phyloP scores from a whole-genome alignment of 805 yeast species.

The Isabelozyma gotoi region DNA sequence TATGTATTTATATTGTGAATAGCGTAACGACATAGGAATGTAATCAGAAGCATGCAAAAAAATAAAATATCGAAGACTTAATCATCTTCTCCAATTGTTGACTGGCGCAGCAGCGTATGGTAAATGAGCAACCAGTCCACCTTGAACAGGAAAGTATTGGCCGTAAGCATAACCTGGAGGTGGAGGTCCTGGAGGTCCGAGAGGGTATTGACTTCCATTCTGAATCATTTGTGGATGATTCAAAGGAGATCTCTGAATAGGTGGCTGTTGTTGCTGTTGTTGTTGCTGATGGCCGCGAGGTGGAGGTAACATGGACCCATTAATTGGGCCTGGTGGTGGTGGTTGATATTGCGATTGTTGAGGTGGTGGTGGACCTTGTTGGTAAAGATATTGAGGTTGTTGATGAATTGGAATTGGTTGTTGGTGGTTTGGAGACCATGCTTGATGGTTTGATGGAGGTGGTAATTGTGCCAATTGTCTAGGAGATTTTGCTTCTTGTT shows the following conservation, averaged over 20 bases:
- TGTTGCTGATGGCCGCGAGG: conserved; percentile 10
- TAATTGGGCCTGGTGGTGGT: not conserved
- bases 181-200: conserved; percentile 18
- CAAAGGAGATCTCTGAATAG: conserved; percentile 19
- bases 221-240: conserved; percentile 17
- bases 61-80: not conserved
- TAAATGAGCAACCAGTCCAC: conserved; percentile 21
- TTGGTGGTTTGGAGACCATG: conserved; percentile 21
- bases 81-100: conserved; percentile 25
- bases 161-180: conserved; percentile 40
- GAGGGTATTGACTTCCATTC: conserved; percentile 13
- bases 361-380: conserved; percentile 13
- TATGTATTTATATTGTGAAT: not conserved
- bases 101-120: conserved; percentile 17
- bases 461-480: conserved; percentile 22
- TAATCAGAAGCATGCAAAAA: not conserved
- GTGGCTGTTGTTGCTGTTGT: conserved; percentile 5
- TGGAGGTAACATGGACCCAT: conserved; percentile 1
- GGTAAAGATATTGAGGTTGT: conserved; percentile 19
- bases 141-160: conserved; percentile 35
- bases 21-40: not conserved
- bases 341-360: conserved; percentile 2
- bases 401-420: conserved; percentile 4
- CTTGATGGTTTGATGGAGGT: conserved; percentile 24
- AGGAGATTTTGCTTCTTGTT: conserved; percentile 13